phyloP scores from a whole-genome alignment of 2,329 filamentous ascomycete genomes.

The Botrytis byssoidea region DNA sequence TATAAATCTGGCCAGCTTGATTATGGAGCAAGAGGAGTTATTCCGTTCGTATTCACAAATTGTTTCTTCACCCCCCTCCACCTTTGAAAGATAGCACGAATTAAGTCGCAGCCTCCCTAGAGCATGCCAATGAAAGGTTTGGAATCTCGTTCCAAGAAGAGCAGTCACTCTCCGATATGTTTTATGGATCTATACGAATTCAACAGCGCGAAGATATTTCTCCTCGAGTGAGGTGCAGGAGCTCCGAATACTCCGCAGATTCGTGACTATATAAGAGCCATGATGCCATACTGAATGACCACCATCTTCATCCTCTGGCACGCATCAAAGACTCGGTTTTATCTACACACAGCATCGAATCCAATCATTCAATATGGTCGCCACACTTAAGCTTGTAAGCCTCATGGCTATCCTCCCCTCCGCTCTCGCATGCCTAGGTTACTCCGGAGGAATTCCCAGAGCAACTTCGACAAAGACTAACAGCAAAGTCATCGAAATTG shows the following conservation, averaged over 20 bases:
- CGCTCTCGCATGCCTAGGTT: not conserved
- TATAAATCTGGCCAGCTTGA: not conserved
- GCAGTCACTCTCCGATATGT: no score
- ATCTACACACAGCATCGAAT: not conserved
- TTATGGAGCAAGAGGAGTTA: not conserved
- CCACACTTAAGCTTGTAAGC: not conserved
- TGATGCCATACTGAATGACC: not conserved
- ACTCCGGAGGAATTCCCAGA: not conserved
- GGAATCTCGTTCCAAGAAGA: not conserved
- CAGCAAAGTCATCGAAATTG: not conserved
- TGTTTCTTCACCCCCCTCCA: not conserved
- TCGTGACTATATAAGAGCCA: not conserved
- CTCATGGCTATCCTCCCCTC: not conserved
- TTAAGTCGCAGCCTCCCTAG: accelerated
- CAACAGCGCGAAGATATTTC: not conserved
- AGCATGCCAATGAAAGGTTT: not conserved
- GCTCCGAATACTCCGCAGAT: not conserved
- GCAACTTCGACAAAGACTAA: constrained; percentile 9
- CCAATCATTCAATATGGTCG: not conserved
- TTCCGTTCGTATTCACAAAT: not conserved
- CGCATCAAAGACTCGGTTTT: not conserved
- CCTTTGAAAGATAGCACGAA: not conserved
- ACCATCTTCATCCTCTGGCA: not conserved
- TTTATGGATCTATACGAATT: not conserved
- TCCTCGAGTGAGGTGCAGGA: not conserved